These are phyloP conservation scores for Nemania diffusa DNA, from an alignment of 2,329 filamentous ascomycete species.

Conservation along the genomic window DNA sequence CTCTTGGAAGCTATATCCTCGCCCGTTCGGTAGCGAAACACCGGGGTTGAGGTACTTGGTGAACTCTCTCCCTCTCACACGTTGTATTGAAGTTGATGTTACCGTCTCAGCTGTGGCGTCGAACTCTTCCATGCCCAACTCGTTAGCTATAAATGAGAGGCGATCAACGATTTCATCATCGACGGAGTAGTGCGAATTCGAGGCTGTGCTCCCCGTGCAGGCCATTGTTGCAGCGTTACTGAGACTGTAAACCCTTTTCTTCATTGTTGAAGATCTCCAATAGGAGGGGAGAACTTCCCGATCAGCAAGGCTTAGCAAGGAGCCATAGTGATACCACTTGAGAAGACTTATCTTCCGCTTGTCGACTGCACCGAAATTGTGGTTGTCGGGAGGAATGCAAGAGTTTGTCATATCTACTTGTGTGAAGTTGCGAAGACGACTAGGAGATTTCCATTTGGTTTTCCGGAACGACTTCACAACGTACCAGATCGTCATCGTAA, in stretches of 20 bases:
- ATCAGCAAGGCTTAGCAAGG: conserved; percentile 19
- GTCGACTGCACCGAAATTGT: conserved; percentile 14
- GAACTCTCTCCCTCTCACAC: conserved; percentile 21
- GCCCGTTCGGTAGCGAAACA: not conserved
- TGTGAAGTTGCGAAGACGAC: conserved; percentile 1
- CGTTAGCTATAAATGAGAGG: conserved; percentile 27
- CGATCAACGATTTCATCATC: conserved; percentile 34
- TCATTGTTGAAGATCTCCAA: conserved; percentile 12
- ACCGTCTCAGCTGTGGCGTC: conserved; percentile 12
- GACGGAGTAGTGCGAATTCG: conserved; percentile 18
- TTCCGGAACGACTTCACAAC: conserved; percentile 19
- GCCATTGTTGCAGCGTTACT: conserved; percentile 6
- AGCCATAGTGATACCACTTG: conserved; percentile 35
- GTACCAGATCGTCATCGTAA: conserved; percentile 36
- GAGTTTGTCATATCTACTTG: conserved; percentile 11
- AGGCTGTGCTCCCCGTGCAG: conserved; percentile 13
- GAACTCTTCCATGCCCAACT: conserved; percentile 22
- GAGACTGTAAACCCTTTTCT: conserved; percentile 11
- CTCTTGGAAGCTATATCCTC: conserved; percentile 6
- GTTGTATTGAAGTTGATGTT: conserved; percentile 18
- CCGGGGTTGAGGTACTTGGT: conserved; percentile 25
- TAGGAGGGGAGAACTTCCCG: not conserved
- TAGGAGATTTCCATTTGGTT: conserved; percentile 11
- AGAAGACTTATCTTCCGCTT: conserved; percentile 28
- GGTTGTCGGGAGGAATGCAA: conserved; percentile 19